Base-by-base conservation (phyloP, 805 yeast genomes). In the Cyberlindnera mycetangii region DNA sequence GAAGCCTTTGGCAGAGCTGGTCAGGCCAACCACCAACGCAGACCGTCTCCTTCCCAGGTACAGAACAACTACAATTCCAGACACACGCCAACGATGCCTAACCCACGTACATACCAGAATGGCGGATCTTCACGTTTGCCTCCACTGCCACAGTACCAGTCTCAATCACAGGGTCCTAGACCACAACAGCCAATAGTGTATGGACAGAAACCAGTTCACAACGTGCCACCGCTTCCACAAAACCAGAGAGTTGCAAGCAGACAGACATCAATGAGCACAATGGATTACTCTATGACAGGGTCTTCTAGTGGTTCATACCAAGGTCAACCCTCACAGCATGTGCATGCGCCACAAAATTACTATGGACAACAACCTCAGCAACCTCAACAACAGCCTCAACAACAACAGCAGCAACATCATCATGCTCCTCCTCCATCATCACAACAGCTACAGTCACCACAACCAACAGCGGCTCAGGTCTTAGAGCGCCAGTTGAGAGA, bases 401-500 rank as follows among this genome's bases (percentile, higher is more conserved):
- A 35, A 12, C 45, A 32, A 17, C 45, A 9, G 4, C 27, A 7
- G 37, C 16, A 35, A 42, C 14, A 20, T 21, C 39, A 33, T 18
- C n/a, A 24, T 14, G 10, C 37, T 14, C 27, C 17, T 11, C 37
- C 37, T 6, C 38, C 38, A 15, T 36, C 40, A 15, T 28, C 20
- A 17, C 41, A 34, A 20, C 43, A 14, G 8, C 47, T 32, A 30
- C 51, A 16, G 14, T 49, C 25, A 32, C 51, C 32, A 7, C 54
- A 44, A 21, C 53, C 38, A 22, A 45, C 47, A 22, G 51, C 60
- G 2, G 49, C 50, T 1, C 57, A 52, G 31, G 17, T 52, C 2
- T 32, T 76, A 15, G 81, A 77, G 50, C 60, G 63, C 19, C 79
- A 75, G 50, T 63, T 77, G 39, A 60, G 76, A 31, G 66, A 71